A percentile compares a stretch with the other conserved stretches of the same genome.
Evolutionary conservation across 768 basidiomycete genomes (phyloP).

Genomic region (Termitomyces titanicus): DNA sequence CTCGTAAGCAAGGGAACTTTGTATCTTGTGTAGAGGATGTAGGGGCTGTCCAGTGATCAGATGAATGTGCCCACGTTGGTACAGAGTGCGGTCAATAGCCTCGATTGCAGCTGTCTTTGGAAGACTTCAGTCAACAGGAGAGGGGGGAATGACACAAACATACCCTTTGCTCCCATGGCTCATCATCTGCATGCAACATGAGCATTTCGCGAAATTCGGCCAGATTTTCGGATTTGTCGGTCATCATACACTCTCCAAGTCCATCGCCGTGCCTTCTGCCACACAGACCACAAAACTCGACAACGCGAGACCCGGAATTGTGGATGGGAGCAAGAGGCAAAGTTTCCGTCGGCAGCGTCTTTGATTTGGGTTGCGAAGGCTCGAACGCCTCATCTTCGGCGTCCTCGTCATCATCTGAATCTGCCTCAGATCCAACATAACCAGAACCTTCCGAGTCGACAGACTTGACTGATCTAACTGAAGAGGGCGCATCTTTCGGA

Average conservation of each 20-base stretch:
- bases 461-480: conserved; percentile 15
- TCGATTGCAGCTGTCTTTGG: conserved; percentile 53
- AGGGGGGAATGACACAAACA: conserved; percentile 12
- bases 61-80: conserved; percentile 48
- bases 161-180: conserved; percentile 65
- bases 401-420: conserved; percentile 20
- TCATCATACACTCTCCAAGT: conserved; percentile 56
- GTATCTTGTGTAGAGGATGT: conserved; percentile 37
- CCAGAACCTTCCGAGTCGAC: conserved; percentile 29
- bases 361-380: conserved; percentile 13
- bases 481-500: conserved; percentile 2
- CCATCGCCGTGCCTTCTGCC: conserved; percentile 45
- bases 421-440: conserved; percentile 27
- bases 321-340: conserved; percentile 15
- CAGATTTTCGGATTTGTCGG: conserved; percentile 58
- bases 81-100: conserved; percentile 65
- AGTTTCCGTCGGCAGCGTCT: conserved; percentile 2
- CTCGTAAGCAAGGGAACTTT: background rate
- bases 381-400: conserved; percentile 13
- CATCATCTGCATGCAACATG: conserved; percentile 58
- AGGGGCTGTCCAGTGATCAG: conserved; percentile 66
- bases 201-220: conserved; percentile 69
- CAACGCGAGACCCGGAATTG: conserved; percentile 6
- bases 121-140: conserved; percentile 7
- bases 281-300: conserved; percentile 58